phyloP scores from a whole-genome alignment of 345 rosid species.

The Limnanthes douglasii region DNA sequence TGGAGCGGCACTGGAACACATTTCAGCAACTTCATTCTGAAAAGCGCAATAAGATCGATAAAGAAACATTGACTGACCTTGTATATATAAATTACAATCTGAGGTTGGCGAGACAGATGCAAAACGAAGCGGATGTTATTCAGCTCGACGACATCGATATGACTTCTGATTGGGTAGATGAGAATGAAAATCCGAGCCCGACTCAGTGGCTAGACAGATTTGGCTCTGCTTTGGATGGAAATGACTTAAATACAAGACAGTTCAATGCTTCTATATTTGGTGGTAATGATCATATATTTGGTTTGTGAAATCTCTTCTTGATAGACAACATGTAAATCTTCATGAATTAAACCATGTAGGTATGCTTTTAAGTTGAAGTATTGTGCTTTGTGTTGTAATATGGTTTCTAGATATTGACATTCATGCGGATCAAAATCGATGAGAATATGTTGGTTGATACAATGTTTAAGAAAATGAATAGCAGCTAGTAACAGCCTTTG shows the following conservation, averaged over 20 bases:
- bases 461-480: no score
- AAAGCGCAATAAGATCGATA: conserved; percentile 75
- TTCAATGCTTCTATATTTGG: conserved; percentile 51
- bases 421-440: no score
- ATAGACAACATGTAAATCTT: no score
- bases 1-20: conserved; percentile 62
- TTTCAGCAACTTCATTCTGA: conserved; percentile 80
- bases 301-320: conserved; percentile 30
- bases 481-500: no score
- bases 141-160: conserved; percentile 66
- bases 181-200: conserved; percentile 52
- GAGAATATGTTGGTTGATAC: no score
- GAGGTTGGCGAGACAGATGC: conserved; percentile 34
- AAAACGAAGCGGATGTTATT: conserved; percentile 47
- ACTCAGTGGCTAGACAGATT: conserved; percentile 80
- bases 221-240: conserved; percentile 61
- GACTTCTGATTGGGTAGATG: conserved; percentile 96
- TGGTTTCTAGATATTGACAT: no score
- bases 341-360: no score
- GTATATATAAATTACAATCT: conserved; percentile 61
- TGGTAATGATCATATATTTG: conserved; percentile 45
- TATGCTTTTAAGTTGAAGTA: no score
- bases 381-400: no score
- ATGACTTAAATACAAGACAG: conserved; percentile 74
- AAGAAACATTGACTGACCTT: conserved; percentile 52